Evolutionary conservation across 768 basidiomycete genomes (phyloP).

Genomic region (Leccinellum rugosiceps): DNA sequence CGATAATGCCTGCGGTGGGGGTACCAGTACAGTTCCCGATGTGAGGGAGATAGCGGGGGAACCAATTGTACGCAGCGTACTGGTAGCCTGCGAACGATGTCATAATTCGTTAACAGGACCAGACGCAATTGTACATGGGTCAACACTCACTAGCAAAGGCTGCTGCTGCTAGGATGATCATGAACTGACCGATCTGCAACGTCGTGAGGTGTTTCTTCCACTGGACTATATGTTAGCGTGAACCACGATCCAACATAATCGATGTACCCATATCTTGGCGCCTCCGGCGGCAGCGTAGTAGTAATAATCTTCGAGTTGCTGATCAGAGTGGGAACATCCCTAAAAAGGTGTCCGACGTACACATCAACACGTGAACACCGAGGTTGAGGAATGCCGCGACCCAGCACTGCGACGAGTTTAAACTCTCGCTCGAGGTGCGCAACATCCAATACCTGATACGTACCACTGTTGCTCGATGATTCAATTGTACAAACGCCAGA

Average conservation of each 20-base stretch:
- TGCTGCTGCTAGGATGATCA: slow-evolving; percentile 12
- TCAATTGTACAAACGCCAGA: slow-evolving; percentile 89
- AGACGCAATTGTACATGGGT: not conserved
- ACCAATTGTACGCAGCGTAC: slow-evolving; percentile 18
- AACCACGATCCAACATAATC: not conserved
- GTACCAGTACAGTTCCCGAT: slow-evolving; percentile 16
- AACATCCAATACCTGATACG: slow-evolving; percentile 27
- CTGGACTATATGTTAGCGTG: slow-evolving; percentile 1
- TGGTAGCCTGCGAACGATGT: slow-evolving; percentile 12
- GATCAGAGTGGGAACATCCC: not conserved
- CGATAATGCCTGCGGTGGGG: slow-evolving; percentile 12
- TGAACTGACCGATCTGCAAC: slow-evolving; percentile 22
- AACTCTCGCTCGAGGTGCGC: not conserved
- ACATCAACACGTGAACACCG: slow-evolving; percentile 93
- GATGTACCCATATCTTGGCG: slow-evolving; percentile 17
- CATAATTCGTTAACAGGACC: not conserved
- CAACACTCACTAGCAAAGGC: slow-evolving; percentile 13
- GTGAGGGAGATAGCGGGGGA: slow-evolving; percentile 14
- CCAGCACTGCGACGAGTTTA: slow-evolving; percentile 65
- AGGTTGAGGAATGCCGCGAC: slow-evolving; percentile 86
- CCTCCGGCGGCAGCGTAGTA: slow-evolving; percentile 90
- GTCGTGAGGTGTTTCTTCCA: slow-evolving; percentile 26
- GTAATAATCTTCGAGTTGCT: slow-evolving; percentile 74
- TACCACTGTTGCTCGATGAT: slow-evolving; percentile 86
- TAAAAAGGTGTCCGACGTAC: slow-evolving; percentile 40